Evolutionary conservation across 371 early-diverging fungal species (phyloP).

Genomic region (Conidiobolus incongruus): DNA sequence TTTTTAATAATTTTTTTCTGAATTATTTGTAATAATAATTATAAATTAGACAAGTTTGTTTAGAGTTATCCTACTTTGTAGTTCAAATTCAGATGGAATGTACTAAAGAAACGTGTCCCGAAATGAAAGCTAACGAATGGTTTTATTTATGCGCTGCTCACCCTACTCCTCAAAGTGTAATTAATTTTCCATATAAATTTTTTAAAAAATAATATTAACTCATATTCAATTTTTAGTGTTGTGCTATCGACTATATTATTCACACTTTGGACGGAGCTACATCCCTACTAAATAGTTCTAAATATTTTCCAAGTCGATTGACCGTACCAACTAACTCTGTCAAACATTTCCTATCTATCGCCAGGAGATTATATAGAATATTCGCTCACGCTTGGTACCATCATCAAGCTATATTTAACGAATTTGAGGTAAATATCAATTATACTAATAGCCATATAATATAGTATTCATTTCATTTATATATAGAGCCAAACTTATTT

Average conservation of each 20-base stretch:
- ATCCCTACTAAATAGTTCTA: slow-evolving; percentile 47
- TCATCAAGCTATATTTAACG: slow-evolving; percentile 68
- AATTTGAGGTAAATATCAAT: slow-evolving; percentile 36
- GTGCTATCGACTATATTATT: slow-evolving; percentile 78
- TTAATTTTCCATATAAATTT: not conserved
- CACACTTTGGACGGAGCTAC: slow-evolving; percentile 83
- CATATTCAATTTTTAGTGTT: slow-evolving; percentile 28
- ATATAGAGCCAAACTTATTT: slow-evolving; percentile 39
- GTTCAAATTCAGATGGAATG: slow-evolving; percentile 57
- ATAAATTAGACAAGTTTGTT: slow-evolving; percentile 35
- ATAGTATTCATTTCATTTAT: not conserved
- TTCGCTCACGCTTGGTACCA: slow-evolving; percentile 89
- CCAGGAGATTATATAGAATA: slow-evolving; percentile 78
- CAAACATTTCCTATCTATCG: slow-evolving; percentile 70
- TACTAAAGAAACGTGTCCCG: slow-evolving; percentile 52
- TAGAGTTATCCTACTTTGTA: slow-evolving; percentile 57
- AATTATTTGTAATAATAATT: not conserved
- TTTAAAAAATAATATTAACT: not conserved
- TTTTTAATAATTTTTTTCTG: not conserved
- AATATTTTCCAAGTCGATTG: slow-evolving; percentile 48
- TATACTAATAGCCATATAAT: not conserved
- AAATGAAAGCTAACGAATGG: slow-evolving; percentile 87
- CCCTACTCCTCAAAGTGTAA: slow-evolving; percentile 47
- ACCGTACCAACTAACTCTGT: slow-evolving; percentile 43
- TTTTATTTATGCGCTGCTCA: slow-evolving; percentile 86